A percentile compares a stretch with the other conserved stretches of the same genome.
phyloP scores from a whole-genome alignment of 2,329 filamentous ascomycete genomes.

The Trichoderma sp. region DNA sequence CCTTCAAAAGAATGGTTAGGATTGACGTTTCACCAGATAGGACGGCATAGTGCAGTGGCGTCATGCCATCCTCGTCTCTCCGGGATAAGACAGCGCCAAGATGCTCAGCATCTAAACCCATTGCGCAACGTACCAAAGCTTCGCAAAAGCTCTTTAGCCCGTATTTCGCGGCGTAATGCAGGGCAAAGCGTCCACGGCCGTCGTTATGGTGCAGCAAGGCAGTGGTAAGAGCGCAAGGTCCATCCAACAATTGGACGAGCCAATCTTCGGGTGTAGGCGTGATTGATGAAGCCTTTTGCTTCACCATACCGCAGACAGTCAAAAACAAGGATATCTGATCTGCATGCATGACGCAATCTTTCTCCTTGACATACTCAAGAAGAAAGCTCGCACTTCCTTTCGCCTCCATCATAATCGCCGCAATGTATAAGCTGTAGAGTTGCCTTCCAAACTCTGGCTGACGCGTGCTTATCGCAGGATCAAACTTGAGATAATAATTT shows the following conservation, averaged over 20 bases:
- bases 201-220: neutral
- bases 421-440: neutral
- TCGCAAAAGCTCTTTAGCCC: neutral
- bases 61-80: neutral
- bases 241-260: neutral
- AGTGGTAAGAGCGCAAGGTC: neutral
- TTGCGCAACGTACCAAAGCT: neutral
- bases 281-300: neutral
- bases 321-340: neutral
- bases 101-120: neutral
- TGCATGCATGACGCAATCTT: neutral
- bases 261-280: neutral
- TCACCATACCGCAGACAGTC: neutral
- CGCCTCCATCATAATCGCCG: neutral
- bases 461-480: neutral
- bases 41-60: slow-evolving; percentile 22
- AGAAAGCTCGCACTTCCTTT: neutral
- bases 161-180: neutral
- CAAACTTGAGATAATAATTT: neutral
- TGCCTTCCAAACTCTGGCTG: neutral
- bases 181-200: neutral
- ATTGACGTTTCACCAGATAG: neutral
- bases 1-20: neutral
- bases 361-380: neutral
- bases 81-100: neutral